phyloP scores from a whole-genome alignment of 2,329 filamentous ascomycete genomes.

The Pyrenochaeta sp. region DNA sequence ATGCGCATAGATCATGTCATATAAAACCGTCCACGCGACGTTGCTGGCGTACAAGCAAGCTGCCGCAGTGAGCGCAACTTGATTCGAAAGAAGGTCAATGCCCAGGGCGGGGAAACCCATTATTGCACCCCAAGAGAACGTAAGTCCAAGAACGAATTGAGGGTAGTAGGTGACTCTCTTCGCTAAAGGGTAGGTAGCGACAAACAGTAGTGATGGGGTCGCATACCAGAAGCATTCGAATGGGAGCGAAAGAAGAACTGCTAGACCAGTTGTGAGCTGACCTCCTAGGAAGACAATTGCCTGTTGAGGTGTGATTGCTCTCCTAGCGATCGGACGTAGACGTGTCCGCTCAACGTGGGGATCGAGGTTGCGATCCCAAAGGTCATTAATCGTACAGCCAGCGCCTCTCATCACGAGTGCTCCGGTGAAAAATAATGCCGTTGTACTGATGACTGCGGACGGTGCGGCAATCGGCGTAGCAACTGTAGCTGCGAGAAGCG shows the following conservation, averaged over 20 bases:
- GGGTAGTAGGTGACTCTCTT: conserved; percentile 90
- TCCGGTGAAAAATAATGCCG: conserved; percentile 74
- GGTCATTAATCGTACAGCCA: conserved; percentile 88
- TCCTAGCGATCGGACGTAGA: conserved; percentile 80
- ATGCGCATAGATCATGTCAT: conserved; percentile 93
- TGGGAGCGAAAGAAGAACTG: conserved; percentile 79
- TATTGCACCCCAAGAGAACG: conserved; percentile 88
- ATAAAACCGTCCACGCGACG: conserved; percentile 85
- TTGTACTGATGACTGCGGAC: conserved; percentile 69
- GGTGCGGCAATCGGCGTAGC: conserved; percentile 68
- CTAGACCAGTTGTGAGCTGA: conserved; percentile 78
- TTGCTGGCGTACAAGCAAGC: conserved; percentile 78
- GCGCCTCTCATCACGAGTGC: conserved; percentile 87
- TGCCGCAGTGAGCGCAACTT: conserved; percentile 70
- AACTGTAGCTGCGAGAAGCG: conserved; percentile 78
- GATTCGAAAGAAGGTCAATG: conserved; percentile 73
- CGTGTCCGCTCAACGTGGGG: conserved; percentile 79
- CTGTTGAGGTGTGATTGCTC: conserved; percentile 76
- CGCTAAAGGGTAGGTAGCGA: conserved; percentile 79
- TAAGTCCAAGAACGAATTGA: conserved; percentile 81
- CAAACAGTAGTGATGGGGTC: conserved; percentile 76
- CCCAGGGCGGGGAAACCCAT: conserved; percentile 88
- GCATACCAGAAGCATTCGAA: conserved; percentile 77
- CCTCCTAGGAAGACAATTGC: conserved; percentile 77
- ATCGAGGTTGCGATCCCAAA: conserved; percentile 89